phyloP scores from a whole-genome alignment of 306 rosid genomes.

The Lupinus albus region DNA sequence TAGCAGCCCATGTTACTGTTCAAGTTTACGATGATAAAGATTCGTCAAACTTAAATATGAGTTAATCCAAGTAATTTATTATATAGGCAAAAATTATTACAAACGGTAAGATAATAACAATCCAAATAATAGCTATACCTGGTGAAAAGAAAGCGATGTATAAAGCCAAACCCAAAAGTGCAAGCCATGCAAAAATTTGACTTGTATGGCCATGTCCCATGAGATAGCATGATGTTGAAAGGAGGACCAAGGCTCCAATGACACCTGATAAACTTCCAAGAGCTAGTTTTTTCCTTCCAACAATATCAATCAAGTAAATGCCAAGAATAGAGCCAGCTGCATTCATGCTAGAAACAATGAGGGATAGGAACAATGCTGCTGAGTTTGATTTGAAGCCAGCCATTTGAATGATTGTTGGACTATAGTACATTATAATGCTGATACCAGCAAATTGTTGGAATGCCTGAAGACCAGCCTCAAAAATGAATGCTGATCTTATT shows the following conservation, averaged over 20 bases:
- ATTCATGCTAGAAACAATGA: slow-evolving; percentile 69
- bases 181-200: slow-evolving; percentile 54
- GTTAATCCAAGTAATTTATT: too few species aligned
- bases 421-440: slow-evolving; percentile 83
- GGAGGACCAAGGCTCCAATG: slow-evolving; percentile 47
- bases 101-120: too few species aligned
- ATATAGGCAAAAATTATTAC: too few species aligned
- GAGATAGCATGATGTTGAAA: slow-evolving; percentile 47
- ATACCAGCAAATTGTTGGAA: slow-evolving; percentile 81
- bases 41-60: too few species aligned
- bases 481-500: slow-evolving; percentile 69
- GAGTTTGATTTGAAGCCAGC: slow-evolving; percentile 70
- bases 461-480: slow-evolving; percentile 86
- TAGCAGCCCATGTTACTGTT: slow-evolving; percentile 82
- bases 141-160: slow-evolving; percentile 70
- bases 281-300: slow-evolving; percentile 59
- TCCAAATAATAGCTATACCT: slow-evolving; percentile 86
- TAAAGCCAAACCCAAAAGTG: slow-evolving; percentile 61
- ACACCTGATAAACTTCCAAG: slow-evolving; percentile 64
- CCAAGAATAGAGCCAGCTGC: slow-evolving; percentile 67
- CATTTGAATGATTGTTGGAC: slow-evolving; percentile 82
- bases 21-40: too few species aligned
- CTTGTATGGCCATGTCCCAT: slow-evolving; percentile 44
- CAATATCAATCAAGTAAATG: slow-evolving; percentile 59
- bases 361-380: slow-evolving; percentile 67